phyloP scores from a whole-genome alignment of 768 basidiomycete species.

The Pleurotus tuoliensis region DNA sequence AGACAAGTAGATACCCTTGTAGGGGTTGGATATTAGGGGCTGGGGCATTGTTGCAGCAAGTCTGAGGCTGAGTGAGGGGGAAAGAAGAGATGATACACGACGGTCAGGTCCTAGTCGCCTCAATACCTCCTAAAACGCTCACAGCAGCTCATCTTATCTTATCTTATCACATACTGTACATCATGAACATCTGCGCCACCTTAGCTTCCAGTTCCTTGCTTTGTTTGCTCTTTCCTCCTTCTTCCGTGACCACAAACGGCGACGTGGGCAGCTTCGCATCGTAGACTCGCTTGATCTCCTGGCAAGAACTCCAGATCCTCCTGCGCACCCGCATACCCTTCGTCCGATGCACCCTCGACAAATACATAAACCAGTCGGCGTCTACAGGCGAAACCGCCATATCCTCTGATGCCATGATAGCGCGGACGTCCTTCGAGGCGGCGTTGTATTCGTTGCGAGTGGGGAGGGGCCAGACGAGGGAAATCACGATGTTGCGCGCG shows the following conservation, averaged over 20 bases:
- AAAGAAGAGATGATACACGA: too few species aligned
- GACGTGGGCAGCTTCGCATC: neutral
- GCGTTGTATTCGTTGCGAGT: conserved; percentile 11
- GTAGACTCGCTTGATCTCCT: conserved; percentile 14
- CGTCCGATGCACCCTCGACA: conserved; percentile 19
- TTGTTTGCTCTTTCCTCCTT: neutral
- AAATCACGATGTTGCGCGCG: conserved; percentile 19
- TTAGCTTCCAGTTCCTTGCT: neutral
- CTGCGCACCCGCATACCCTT: conserved; percentile 20
- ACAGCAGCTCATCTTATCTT: too few species aligned
- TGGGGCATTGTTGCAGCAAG: too few species aligned
- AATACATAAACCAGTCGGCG: conserved; percentile 24
- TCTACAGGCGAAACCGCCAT: conserved; percentile 5
- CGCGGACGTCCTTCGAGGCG: neutral
- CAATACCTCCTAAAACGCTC: too few species aligned
- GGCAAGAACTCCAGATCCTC: conserved; percentile 21
- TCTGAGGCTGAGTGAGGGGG: too few species aligned
- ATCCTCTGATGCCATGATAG: conserved; percentile 14
- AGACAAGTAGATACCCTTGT: too few species aligned
- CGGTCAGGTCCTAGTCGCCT: too few species aligned
- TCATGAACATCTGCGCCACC: neutral
- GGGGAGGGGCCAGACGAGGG: conserved; percentile 22
- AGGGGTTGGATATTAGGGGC: too few species aligned
- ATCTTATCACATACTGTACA: neutral
- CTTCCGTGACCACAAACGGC: neutral